Conservation (phyloP, 495 filamentous ascomycete genomes). For the Chaetomidium leptoderma region DNA sequence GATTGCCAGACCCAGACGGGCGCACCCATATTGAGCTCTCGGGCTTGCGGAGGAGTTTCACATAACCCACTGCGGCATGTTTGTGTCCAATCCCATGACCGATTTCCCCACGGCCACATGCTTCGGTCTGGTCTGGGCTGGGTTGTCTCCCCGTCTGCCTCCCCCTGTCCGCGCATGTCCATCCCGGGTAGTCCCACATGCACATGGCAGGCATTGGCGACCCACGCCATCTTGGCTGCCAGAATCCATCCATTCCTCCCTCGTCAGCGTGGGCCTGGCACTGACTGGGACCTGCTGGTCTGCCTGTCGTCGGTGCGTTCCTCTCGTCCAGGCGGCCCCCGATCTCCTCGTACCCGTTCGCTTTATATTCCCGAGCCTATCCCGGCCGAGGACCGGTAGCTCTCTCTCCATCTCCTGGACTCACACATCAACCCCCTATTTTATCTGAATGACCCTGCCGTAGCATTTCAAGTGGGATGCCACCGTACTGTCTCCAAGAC, state of each 20-base stretch:
- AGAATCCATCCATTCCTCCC: not conserved
- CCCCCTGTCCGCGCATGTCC: constrained; percentile 1
- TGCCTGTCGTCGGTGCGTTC: not conserved
- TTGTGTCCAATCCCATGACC: constrained; percentile 36
- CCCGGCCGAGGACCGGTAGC: constrained; percentile 20
- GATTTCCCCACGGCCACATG: constrained; percentile 26
- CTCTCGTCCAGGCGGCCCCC: constrained; percentile 2
- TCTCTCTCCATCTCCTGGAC: constrained; percentile 1
- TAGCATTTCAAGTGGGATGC: constrained; percentile 56
- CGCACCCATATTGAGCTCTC: constrained; percentile 34
- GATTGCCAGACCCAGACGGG: constrained; percentile 32
- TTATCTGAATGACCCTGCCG: not conserved
- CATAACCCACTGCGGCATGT: constrained; percentile 25
- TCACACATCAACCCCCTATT: not conserved
- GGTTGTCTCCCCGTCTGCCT: not conserved
- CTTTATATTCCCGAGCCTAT: constrained; percentile 24
- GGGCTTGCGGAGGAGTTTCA: constrained; percentile 43
- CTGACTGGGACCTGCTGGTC: not conserved
- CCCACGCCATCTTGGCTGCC: not conserved
- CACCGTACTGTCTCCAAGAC: constrained; percentile 76
- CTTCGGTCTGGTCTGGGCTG: not conserved
- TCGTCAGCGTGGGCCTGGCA: not conserved
- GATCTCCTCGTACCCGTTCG: constrained; percentile 6
- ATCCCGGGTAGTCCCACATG: constrained; percentile 14
- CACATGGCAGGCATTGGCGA: constrained; percentile 5